Evolutionary conservation across 2,329 filamentous ascomycete species (phyloP), one percentile per base, ranked within the genome.

Genomic region (Epichloe uncinata): DNA sequence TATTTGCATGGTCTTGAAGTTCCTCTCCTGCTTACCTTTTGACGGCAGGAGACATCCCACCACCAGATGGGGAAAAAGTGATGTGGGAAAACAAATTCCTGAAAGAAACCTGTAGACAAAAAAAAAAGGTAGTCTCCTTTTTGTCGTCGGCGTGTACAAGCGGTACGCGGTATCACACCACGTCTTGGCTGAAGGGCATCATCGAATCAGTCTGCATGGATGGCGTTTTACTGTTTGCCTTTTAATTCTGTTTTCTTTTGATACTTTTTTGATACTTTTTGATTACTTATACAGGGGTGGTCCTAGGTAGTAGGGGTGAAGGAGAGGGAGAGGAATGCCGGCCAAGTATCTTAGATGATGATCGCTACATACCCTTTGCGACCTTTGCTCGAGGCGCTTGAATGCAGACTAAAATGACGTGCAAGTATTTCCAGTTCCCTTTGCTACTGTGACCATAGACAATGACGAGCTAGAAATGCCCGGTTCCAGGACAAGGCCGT

Each of bases 1-100:
- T 34, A 7, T 16, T 41, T 35, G 43, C 36, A 36, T 45, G 33
- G 34, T 37, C 7, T 22, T 42, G 16, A 43, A 7, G 15, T 42
- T 9, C 4, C 3, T 42, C 40, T 40, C 33, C 36, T 50, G 36
- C 47, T 44, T 46, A 52, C 40, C 46, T 12, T 22, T 38, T 13
- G 47, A 53, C 44, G 47, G 16, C 45, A 47, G 47, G 20, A 49
- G 47, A 13, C 38, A 37, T 34, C 34, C 41, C 45, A 44, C 26
- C 11, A 26, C 11, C 7, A 44, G 16, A 15, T 13, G n/a, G n/a
- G 20, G 7, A 15, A 43, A 43, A 43, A 33, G 18, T 2, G n/a
- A 11, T 30, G 30, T 36, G 44, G 33, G 15, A 30, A 30, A 5
- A 36, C 0, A 46, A 26, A 11, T 34, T 46, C 16, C 9, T 33